These are phyloP conservation scores for Suillus spraguei DNA, from an alignment of 768 basidiomycete genomes.

Conservation along the genomic window DNA sequence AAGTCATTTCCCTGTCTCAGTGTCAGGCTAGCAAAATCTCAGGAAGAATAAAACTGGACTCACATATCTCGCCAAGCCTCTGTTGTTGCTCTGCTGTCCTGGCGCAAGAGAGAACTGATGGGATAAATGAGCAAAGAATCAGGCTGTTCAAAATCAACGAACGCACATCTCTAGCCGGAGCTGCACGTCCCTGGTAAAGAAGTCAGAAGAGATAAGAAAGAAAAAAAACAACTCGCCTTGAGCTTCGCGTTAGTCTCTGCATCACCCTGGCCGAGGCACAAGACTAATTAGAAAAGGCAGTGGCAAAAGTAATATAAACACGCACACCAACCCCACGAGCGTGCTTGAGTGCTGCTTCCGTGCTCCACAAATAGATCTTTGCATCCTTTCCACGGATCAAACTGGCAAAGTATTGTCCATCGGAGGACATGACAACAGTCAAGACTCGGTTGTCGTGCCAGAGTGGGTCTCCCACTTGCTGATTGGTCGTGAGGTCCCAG, in stretches of 20 bases:
- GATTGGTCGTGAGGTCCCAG: not conserved
- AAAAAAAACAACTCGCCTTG: not conserved
- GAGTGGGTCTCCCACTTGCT: conserved; percentile 35
- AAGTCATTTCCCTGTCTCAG: not conserved
- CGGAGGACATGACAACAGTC: conserved; percentile 73
- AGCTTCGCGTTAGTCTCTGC: not conserved
- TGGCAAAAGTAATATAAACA: not conserved
- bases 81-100: not conserved
- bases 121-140: not conserved
- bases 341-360: conserved; percentile 32
- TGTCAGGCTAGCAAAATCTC: not conserved
- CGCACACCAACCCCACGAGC: not conserved
- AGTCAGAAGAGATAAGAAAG: not conserved
- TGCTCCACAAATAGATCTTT: conserved; percentile 80
- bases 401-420: conserved; percentile 80
- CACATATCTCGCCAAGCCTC: not conserved
- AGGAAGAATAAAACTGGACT: not conserved
- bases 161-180: not conserved
- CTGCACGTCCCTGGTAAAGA: not conserved
- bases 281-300: not conserved
- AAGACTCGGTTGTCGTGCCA: conserved; percentile 85
- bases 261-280: not conserved
- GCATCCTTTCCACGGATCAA: conserved; percentile 67
- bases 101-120: not conserved
- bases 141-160: not conserved